phyloP scores from a whole-genome alignment of 768 basidiomycete genomes.

The Russula sp. region DNA sequence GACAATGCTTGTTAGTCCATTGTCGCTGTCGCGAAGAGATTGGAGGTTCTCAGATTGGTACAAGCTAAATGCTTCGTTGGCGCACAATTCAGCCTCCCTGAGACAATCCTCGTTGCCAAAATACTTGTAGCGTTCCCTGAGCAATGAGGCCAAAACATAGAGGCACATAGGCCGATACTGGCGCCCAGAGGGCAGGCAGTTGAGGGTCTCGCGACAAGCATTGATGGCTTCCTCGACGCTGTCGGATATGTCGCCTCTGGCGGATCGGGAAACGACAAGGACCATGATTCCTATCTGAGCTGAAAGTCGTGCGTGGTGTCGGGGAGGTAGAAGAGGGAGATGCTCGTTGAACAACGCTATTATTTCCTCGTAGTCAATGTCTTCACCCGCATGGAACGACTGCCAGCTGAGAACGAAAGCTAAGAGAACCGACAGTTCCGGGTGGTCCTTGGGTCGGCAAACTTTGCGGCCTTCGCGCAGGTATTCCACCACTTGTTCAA shows the following conservation, averaged over 20 bases:
- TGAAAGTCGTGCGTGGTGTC: neutral
- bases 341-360: neutral
- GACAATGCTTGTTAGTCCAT: neutral
- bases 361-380: too few species aligned
- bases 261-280: neutral
- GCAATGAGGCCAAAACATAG: neutral
- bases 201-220: neutral
- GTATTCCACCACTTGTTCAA: neutral
- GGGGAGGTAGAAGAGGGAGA: conserved; percentile 1
- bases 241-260: neutral
- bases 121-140: neutral
- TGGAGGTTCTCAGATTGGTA: neutral
- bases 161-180: neutral
- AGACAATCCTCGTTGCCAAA: conserved; percentile 2
- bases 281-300: neutral
- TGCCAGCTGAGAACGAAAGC: neutral
- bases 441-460: neutral
- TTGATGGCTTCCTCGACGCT: neutral
- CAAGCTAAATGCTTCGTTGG: neutral
- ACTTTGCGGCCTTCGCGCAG: neutral
- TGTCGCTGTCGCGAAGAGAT: neutral
- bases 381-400: neutral
- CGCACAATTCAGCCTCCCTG: neutral
- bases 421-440: neutral
- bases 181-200: neutral